Conservation (phyloP, 2,329 filamentous ascomycete genomes). For the Exophiala sp. region DNA sequence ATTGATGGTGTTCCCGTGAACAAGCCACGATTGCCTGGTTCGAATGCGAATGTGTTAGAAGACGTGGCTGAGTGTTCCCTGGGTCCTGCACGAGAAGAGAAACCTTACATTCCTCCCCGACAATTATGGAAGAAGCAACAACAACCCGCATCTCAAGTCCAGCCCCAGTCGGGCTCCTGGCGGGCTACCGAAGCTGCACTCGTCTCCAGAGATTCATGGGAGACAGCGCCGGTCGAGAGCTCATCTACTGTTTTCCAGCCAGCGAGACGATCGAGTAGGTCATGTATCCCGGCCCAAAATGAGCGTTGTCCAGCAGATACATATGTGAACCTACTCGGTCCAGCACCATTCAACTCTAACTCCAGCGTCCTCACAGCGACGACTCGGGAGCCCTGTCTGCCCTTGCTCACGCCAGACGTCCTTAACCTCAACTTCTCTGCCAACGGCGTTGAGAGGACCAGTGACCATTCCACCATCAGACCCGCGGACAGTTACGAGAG, state of each 20-base stretch:
- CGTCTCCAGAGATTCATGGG: slow-evolving; percentile 7
- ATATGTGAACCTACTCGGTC: slow-evolving; percentile 11
- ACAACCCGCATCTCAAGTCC: too few relatives aligned
- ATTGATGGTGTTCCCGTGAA: neutral
- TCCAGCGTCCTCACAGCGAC: too few relatives aligned
- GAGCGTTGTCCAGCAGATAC: slow-evolving; percentile 11
- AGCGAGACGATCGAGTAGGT: neutral
- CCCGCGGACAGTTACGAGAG: too few relatives aligned
- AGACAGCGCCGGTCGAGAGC: slow-evolving; percentile 2
- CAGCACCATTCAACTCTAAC: slow-evolving; percentile 4
- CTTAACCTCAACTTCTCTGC: too few relatives aligned
- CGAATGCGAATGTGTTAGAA: neutral
- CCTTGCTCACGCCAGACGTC: too few relatives aligned
- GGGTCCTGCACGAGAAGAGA: neutral
- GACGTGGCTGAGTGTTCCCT: neutral
- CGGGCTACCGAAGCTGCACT: neutral
- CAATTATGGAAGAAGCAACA: slow-evolving; percentile 8
- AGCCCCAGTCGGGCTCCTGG: neutral
- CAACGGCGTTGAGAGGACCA: too few relatives aligned
- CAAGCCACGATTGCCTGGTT: neutral
- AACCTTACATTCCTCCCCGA: slow-evolving; percentile 10
- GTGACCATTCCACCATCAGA: too few relatives aligned
- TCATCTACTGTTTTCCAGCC: neutral
- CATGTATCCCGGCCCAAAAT: neutral
- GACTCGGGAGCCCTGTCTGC: too few relatives aligned